These are phyloP conservation scores for Dryas integrifolia DNA, from an alignment of 331 rosid species.

Conservation along the genomic window DNA sequence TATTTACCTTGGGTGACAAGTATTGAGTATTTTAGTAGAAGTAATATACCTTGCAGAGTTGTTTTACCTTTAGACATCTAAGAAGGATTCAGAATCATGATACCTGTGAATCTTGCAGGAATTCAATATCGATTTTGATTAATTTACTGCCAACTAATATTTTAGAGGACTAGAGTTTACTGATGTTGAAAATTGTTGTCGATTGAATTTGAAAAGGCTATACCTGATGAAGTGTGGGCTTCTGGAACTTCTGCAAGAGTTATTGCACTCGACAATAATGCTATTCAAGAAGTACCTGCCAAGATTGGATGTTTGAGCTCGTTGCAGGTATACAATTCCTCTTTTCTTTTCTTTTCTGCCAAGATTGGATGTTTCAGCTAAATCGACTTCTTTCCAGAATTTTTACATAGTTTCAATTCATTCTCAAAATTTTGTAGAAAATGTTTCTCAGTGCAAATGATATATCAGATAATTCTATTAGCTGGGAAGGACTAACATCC, in stretches of 20 bases:
- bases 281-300: conserved; percentile 49
- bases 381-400: background rate
- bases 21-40: background rate
- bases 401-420: background rate
- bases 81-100: background rate
- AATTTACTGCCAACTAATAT: background rate
- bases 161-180: background rate
- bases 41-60: background rate
- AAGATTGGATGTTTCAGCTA: conserved; percentile 4
- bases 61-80: background rate
- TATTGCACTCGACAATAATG: conserved; percentile 63
- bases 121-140: background rate
- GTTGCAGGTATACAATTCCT: conserved; percentile 46
- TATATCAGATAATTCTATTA: conserved; percentile 48
- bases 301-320: conserved; percentile 46
- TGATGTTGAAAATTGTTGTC: conserved; percentile 8
- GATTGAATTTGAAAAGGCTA: conserved; percentile 46
- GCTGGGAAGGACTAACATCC: conserved; percentile 65
- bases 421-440: conserved; percentile 52
- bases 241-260: conserved; percentile 62
- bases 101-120: background rate
- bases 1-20: background rate
- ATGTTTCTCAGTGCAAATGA: conserved; percentile 53
- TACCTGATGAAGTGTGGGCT: conserved; percentile 84
- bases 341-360: conserved; percentile 16